Conservation (phyloP, 2,329 filamentous ascomycete species). For the Nemania diffusa region DNA sequence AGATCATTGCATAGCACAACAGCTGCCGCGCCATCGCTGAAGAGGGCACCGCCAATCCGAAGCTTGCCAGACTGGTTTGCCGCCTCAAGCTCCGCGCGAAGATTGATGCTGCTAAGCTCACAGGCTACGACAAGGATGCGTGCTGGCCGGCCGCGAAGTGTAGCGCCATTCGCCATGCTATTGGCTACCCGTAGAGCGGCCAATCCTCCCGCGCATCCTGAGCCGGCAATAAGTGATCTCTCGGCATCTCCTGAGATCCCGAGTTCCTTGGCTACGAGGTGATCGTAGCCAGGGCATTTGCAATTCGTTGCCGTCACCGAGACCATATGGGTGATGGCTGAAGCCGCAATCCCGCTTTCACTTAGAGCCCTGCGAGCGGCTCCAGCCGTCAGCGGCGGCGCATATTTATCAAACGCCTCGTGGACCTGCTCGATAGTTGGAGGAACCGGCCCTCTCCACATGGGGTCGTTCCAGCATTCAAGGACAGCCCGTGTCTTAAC, state of each 20-base stretch:
- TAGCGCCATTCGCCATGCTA: constrained; percentile 35
- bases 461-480: constrained; percentile 32
- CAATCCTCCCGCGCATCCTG: constrained; percentile 54
- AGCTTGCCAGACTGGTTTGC: constrained; percentile 35
- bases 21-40: constrained; percentile 42
- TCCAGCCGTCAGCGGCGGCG: constrained; percentile 46
- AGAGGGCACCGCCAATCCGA: constrained; percentile 41
- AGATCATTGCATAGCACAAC: constrained; percentile 42
- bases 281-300: constrained; percentile 53
- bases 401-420: constrained; percentile 44
- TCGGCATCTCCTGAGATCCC: constrained; percentile 47
- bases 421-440: constrained; percentile 46
- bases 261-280: constrained; percentile 50
- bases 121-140: constrained; percentile 43
- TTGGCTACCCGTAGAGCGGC: constrained; percentile 44
- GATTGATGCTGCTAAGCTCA: constrained; percentile 41
- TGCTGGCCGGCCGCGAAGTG: constrained; percentile 36
- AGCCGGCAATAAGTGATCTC: constrained; percentile 50
- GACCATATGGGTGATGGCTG: constrained; percentile 52
- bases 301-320: constrained; percentile 53
- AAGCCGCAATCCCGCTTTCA: constrained; percentile 42
- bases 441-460: constrained; percentile 28
- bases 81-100: constrained; percentile 39
- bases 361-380: constrained; percentile 50
- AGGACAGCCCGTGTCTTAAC: constrained; percentile 32